phyloP scores from a whole-genome alignment of 371 early-diverging fungal species.

The Saksenaea oblongispora region DNA sequence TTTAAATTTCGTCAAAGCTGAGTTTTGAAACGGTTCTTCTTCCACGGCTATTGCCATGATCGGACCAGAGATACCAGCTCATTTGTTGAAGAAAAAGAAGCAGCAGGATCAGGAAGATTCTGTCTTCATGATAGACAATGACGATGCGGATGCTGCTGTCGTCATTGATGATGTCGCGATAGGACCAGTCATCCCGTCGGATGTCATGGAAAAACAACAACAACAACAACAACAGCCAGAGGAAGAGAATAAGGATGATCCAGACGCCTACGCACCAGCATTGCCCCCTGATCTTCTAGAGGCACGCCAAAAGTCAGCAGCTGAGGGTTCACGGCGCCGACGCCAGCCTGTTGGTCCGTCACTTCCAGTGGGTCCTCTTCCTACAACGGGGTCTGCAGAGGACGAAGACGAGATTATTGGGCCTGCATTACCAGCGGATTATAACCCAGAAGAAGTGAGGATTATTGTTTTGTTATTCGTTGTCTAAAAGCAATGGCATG shows the following conservation, averaged over 20 bases:
- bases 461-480: neutral
- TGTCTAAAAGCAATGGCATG: constrained; percentile 12
- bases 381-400: constrained; percentile 3
- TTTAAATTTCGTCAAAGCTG: too few species aligned
- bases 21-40: too few species aligned
- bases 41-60: too few species aligned
- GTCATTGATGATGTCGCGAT: neutral
- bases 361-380: constrained; percentile 19
- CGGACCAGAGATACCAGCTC: neutral
- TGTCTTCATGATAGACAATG: neutral
- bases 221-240: neutral
- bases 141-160: neutral
- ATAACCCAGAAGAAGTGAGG: constrained; percentile 39
- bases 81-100: constrained; percentile 22
- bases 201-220: neutral
- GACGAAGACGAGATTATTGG: constrained; percentile 58
- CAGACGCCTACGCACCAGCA: constrained; percentile 55
- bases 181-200: neutral
- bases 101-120: constrained; percentile 7
- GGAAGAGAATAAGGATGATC: constrained; percentile 19
- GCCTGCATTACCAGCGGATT: constrained; percentile 46
- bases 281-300: constrained; percentile 58
- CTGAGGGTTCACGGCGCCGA: constrained; percentile 17
- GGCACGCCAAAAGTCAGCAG: constrained; percentile 27
- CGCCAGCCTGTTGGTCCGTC: constrained; percentile 50